Evolutionary conservation across 177 flowering plant species (phyloP).

Genomic region (Telopea speciosissima): DNA sequence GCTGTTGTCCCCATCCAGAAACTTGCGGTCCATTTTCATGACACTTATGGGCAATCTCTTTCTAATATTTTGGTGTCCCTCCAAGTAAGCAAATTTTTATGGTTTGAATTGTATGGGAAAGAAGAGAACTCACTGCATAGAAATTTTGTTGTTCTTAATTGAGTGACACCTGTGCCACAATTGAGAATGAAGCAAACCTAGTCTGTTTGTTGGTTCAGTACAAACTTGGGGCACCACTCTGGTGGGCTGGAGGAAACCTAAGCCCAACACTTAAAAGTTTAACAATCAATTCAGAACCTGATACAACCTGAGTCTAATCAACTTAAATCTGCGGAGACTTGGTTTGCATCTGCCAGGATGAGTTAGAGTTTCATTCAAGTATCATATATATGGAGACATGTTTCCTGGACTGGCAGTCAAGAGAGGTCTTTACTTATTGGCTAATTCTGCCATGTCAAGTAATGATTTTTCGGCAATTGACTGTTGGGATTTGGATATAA

Average conservation of each 20-base stretch:
- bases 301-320: neutral
- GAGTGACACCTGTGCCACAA: neutral
- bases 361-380: neutral
- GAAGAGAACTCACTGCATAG: neutral
- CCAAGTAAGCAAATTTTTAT: slow-evolving; percentile 43
- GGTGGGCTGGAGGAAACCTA: neutral
- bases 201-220: neutral
- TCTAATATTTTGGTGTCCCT: slow-evolving; percentile 80
- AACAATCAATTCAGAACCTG: neutral
- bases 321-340: neutral
- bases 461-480: too few relatives aligned
- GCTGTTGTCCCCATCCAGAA: slow-evolving; percentile 66
- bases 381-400: neutral
- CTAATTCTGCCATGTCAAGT: too few relatives aligned
- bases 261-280: neutral
- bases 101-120: neutral
- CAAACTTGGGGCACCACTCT: neutral
- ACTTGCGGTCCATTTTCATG: slow-evolving; percentile 97
- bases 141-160: neutral
- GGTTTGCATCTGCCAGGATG: neutral
- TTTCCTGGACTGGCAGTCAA: too few relatives aligned
- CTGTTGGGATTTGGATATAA: too few relatives aligned
- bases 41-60: slow-evolving; percentile 94
- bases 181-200: neutral
- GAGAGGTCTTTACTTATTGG: too few relatives aligned